A percentile compares a stretch with the other conserved stretches of the same genome.
Evolutionary conservation across 805 yeast species (phyloP).

Genomic region (Ogataea salicorniae): DNA sequence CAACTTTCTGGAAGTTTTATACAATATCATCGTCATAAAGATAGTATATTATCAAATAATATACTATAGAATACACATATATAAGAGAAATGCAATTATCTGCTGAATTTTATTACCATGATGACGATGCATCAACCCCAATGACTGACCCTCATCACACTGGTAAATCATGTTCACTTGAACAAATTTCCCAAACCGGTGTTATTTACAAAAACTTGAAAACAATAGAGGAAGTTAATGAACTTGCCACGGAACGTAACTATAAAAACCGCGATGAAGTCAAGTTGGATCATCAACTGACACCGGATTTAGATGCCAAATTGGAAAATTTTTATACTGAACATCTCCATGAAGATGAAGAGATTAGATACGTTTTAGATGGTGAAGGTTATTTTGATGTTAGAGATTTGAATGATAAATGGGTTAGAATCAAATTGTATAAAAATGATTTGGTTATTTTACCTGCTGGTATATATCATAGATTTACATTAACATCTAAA

Average conservation of each 20-base stretch:
- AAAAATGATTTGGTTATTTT: constrained; percentile 65
- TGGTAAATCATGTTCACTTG: constrained; percentile 50
- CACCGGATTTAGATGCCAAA: constrained; percentile 61
- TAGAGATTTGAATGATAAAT: constrained; percentile 49
- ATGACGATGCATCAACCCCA: constrained; percentile 48
- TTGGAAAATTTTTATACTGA: constrained; percentile 70
- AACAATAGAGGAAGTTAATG: constrained; percentile 52
- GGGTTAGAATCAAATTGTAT: constrained; percentile 71
- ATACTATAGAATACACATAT: neutral
- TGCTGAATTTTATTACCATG: constrained; percentile 51
- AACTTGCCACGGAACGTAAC: constrained; percentile 59
- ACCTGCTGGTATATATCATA: constrained; percentile 93
- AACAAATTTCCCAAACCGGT: constrained; percentile 54
- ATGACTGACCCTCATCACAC: constrained; percentile 71
- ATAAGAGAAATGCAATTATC: constrained; percentile 1
- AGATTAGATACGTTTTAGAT: constrained; percentile 81
- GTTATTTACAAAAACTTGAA: constrained; percentile 57
- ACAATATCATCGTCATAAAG: neutral
- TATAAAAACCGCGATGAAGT: constrained; percentile 81
- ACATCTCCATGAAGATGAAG: constrained; percentile 96
- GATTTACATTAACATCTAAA: constrained; percentile 69
- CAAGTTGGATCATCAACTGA: constrained; percentile 50
- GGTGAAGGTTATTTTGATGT: constrained; percentile 94
- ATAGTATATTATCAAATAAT: neutral
- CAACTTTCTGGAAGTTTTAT: neutral